Conservation (phyloP, 768 basidiomycete genomes). For the Rhizopogon sp. region DNA sequence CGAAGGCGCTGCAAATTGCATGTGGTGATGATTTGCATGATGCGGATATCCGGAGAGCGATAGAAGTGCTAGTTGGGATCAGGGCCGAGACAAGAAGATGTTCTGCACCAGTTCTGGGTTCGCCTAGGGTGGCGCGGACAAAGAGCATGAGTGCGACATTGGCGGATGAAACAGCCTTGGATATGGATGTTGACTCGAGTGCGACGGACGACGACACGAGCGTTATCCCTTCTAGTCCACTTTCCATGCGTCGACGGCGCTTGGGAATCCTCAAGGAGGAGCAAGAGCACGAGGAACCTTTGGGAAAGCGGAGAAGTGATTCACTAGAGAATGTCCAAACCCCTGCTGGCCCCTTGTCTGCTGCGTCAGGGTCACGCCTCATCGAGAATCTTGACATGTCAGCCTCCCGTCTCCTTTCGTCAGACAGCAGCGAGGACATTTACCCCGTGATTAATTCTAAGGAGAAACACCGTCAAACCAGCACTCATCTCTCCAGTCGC, state of each 20-base stretch:
- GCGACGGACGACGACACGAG: slow-evolving; percentile 6
- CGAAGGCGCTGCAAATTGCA: slow-evolving; percentile 46
- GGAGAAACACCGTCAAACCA: slow-evolving; percentile 14
- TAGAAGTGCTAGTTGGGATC: slow-evolving; percentile 62
- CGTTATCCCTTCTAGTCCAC: slow-evolving; percentile 20
- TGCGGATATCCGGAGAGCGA: slow-evolving; percentile 43
- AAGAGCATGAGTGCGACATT: not conserved
- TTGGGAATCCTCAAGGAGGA: slow-evolving; percentile 22
- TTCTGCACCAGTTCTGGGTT: not conserved
- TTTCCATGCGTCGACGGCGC: slow-evolving; percentile 13
- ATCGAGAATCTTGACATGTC: no score
- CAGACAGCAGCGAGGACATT: no score
- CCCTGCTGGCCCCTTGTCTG: no score
- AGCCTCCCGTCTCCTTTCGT: no score
- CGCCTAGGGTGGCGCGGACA: not conserved
- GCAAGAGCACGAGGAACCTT: slow-evolving; percentile 15
- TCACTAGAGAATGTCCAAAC: no score
- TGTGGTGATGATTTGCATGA: slow-evolving; percentile 33
- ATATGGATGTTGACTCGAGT: slow-evolving; percentile 2
- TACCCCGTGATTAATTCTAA: not conserved
- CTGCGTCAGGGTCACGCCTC: no score
- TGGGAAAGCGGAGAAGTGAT: slow-evolving; percentile 1
- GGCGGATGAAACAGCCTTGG: not conserved
- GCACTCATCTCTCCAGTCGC: slow-evolving; percentile 13
- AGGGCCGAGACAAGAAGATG: slow-evolving; percentile 7